Evolutionary conservation across 176 grass and related monocot species (phyloP).

Genomic region (Musa itinerans): DNA sequence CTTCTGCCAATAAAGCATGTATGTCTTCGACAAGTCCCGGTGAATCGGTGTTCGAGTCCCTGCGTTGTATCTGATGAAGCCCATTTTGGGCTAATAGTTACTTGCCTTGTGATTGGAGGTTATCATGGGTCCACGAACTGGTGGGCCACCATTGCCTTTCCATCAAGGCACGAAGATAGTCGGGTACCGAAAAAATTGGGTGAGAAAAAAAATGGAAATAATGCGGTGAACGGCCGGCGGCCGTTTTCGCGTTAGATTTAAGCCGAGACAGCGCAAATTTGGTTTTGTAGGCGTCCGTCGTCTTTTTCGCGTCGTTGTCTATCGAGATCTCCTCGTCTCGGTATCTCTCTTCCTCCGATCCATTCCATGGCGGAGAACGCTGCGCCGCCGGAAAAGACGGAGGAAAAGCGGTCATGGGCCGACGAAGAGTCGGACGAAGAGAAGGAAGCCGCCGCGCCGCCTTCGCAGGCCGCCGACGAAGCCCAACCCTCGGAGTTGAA

Average conservation of each 20-base stretch:
- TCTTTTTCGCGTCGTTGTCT: not conserved
- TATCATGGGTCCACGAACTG: too few species aligned
- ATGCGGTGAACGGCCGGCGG: not conserved
- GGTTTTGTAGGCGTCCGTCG: not conserved
- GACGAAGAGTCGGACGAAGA: conserved; percentile 68
- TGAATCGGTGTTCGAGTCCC: too few species aligned
- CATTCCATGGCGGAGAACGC: conserved; percentile 1
- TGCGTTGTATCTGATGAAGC: too few species aligned
- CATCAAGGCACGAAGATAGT: too few species aligned
- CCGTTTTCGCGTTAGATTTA: not conserved
- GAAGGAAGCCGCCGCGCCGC: conserved; percentile 18
- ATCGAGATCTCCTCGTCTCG: not conserved
- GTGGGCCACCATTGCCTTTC: too few species aligned
- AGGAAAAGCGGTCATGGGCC: conserved; percentile 73
- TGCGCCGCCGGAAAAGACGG: conserved; percentile 27
- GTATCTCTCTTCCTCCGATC: not conserved
- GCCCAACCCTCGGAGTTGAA: conserved; percentile 23
- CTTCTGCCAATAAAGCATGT: too few species aligned
- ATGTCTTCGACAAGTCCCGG: too few species aligned
- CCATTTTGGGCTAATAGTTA: too few species aligned
- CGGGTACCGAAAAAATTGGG: too few species aligned
- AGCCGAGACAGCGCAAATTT: not conserved
- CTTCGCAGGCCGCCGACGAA: not conserved
- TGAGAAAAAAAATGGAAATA: too few species aligned
- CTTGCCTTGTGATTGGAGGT: too few species aligned